phyloP scores from a whole-genome alignment of 179 eudicot species.

The Beta lomatogona region DNA sequence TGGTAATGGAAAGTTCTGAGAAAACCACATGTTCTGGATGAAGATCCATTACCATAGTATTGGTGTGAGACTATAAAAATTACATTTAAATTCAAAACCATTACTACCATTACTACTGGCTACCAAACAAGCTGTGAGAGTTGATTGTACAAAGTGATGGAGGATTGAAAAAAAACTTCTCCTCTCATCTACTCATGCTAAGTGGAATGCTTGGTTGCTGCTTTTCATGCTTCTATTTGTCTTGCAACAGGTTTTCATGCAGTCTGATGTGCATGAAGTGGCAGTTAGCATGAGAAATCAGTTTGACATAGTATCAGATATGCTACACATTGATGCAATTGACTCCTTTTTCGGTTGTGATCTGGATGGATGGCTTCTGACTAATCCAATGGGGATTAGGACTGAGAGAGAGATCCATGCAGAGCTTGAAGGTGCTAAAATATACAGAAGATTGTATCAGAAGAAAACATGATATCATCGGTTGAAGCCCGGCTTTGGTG shows the following conservation, averaged over 20 bases:
- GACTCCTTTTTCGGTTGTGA: constrained; percentile 48
- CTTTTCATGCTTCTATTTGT: constrained; percentile 11
- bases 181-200: background rate
- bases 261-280: constrained; percentile 91
- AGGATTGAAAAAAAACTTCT: background rate
- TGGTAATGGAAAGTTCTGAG: too few species aligned
- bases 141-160: background rate
- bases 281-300: constrained; percentile 86
- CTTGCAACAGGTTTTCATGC: constrained; percentile 66
- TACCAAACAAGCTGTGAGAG: too few species aligned
- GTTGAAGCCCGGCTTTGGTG: background rate
- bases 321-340: constrained; percentile 58
- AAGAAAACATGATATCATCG: constrained; percentile 36
- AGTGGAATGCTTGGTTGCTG: background rate
- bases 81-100: too few species aligned
- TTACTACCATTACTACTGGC: too few species aligned
- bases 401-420: constrained; percentile 95
- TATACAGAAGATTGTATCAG: constrained; percentile 81
- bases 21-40: too few species aligned
- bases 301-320: constrained; percentile 51
- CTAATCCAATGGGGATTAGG: constrained; percentile 89
- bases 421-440: constrained; percentile 73
- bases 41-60: too few species aligned
- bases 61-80: too few species aligned
- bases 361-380: constrained; percentile 76